phyloP scores from a whole-genome alignment of 2,329 filamentous ascomycete genomes.

The Tolypocladium album region DNA sequence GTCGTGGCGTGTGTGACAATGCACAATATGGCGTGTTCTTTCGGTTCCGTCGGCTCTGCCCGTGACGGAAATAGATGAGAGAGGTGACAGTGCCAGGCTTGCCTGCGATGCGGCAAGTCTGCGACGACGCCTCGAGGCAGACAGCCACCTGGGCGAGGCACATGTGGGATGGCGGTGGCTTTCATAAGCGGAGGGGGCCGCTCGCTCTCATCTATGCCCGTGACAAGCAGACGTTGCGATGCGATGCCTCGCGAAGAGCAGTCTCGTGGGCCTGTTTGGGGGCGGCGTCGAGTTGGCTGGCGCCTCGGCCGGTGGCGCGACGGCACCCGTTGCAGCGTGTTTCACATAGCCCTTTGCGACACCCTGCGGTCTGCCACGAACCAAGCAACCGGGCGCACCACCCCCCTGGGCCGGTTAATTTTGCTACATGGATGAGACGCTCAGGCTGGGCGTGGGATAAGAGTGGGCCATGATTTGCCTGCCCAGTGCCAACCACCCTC shows the following conservation, averaged over 20 bases:
- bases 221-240: neutral
- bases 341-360: constrained; percentile 3
- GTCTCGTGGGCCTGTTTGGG: neutral
- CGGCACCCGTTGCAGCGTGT: constrained; percentile 4
- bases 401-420: neutral
- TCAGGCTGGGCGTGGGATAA: neutral
- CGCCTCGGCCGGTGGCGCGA: constrained; percentile 1
- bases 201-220: neutral
- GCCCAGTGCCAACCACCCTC: too few relatives aligned
- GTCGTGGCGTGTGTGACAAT: neutral
- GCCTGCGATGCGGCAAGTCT: neutral
- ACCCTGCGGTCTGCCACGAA: neutral
- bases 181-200: neutral
- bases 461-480: neutral
- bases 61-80: neutral
- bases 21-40: neutral
- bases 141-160: neutral
- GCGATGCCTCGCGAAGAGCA: neutral
- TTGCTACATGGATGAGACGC: neutral
- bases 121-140: neutral
- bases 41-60: neutral
- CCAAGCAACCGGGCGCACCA: neutral
- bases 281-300: neutral
- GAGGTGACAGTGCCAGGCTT: neutral
- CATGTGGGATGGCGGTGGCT: neutral